Base-by-base conservation (phyloP, 1,139 yeast genomes). In the Debaryomyces sp. region DNA sequence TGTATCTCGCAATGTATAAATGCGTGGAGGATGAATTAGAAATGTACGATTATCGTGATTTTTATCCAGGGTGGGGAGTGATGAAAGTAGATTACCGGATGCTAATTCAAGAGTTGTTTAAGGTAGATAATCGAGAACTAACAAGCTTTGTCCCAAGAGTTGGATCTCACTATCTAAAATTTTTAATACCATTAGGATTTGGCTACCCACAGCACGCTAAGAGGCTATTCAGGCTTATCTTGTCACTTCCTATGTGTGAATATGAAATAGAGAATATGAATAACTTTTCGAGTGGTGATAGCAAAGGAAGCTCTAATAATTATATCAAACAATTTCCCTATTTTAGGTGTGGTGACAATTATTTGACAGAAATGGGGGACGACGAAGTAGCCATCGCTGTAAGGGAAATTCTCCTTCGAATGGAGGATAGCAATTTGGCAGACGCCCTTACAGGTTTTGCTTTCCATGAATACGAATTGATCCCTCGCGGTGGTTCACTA, bases 31-130 rank as follows among this genome's bases (percentile, higher is more conserved):
- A 30, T 30, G 34, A 30, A 17, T 13, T 29, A 37, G 49, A 40
- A 12, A 45, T 39, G 48, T 44, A 44, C 24, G 22, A 10, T 44
- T 30, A 23, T 34, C 47, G 50, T 50, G 50, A 35, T 22, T 35
- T 35, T 21, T 35, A 18, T 12, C 38, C n/a, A 18, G 26, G 15
- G 1, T 35, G 23, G 23, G 7, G 38, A 9, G 38, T 10, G 15
- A 35, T 12, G 13, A 21, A 7, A 10, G 38, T 35, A 2, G 18
- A 21, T 35, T 35, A 22, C 12, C 13, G 26, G 10, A 18, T 35
- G 3, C 13, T 35, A 22, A 35, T 35, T 6, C 38, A 35, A 2
- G 26, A 35, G 15, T 18, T 35, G 24, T 35, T 34, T 12, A 35
- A 35, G 8, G 13, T 35, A 21, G 38, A 35, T 24, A 22, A 18